These are phyloP conservation scores for Alternaria gaisen DNA, from an alignment of 2,329 filamentous ascomycete species.

Conservation along the genomic window DNA sequence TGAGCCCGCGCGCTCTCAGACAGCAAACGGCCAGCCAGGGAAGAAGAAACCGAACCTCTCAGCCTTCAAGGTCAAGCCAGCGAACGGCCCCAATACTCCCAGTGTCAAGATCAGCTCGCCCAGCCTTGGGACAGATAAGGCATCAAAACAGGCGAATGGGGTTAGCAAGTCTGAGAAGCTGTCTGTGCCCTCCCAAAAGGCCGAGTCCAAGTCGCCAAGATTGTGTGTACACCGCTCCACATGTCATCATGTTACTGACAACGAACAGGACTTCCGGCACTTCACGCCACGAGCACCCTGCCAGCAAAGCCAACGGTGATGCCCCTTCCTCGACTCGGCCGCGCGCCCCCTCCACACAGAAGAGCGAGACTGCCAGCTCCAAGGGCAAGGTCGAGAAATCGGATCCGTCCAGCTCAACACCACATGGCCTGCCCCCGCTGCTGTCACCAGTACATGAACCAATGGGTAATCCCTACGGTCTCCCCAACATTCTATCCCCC, in stretches of 20 bases:
- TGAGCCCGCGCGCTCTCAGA: constrained; percentile 49
- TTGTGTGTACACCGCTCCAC: constrained; percentile 22
- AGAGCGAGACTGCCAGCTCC: constrained; percentile 52
- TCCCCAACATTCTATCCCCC: constrained; percentile 66
- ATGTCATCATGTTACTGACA: constrained; percentile 22
- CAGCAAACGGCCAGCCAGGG: constrained; percentile 49
- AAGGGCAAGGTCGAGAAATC: constrained; percentile 42
- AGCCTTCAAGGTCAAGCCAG: constrained; percentile 67
- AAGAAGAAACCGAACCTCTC: constrained; percentile 71
- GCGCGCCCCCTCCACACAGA: constrained; percentile 34
- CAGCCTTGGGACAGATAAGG: constrained; percentile 34
- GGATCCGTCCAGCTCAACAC: constrained; percentile 41
- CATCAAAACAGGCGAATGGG: constrained; percentile 35
- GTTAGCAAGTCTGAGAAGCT: constrained; percentile 34
- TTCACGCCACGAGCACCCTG: constrained; percentile 26
- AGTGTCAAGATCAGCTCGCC: constrained; percentile 45
- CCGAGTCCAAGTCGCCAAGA: constrained; percentile 26
- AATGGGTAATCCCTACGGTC: constrained; percentile 50
- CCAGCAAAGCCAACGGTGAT: constrained; percentile 26
- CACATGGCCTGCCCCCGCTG: constrained; percentile 50
- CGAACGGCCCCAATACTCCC: constrained; percentile 42
- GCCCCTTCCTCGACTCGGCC: constrained; percentile 19
- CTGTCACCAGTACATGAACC: constrained; percentile 54
- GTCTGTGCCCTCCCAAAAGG: constrained; percentile 23
- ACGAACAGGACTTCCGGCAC: constrained; percentile 28